A percentile compares a stretch with the other conserved stretches of the same genome.
These are phyloP conservation scores for Blastobotrys buckinghamii DNA, from an alignment of 1,139 yeast species.

Conservation along the genomic window DNA sequence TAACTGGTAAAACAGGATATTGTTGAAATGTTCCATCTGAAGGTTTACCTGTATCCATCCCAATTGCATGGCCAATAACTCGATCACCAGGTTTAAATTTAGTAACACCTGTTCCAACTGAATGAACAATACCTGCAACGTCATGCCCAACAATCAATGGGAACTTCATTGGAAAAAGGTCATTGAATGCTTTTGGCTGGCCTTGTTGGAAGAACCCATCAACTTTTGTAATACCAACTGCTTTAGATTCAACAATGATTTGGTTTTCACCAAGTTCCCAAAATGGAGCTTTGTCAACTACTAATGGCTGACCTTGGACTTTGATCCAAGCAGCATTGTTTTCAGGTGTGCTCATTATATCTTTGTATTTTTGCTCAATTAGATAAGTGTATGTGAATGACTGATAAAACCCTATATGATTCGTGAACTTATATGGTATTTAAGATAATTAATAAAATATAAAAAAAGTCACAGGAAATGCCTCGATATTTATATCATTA, in stretches of 20 bases:
- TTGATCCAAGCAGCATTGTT: neutral
- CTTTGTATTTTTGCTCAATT: too few species aligned
- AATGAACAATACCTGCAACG: constrained; percentile 51
- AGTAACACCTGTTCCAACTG: constrained; percentile 50
- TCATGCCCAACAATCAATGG: constrained; percentile 32
- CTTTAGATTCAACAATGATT: constrained; percentile 49
- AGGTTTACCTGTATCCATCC: neutral
- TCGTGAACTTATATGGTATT: too few species aligned
- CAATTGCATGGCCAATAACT: constrained; percentile 27
- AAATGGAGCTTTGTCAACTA: neutral
- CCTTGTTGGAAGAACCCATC: constrained; percentile 61
- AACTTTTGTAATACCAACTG: constrained; percentile 66
- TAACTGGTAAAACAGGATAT: constrained; percentile 34
- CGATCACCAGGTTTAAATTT: constrained; percentile 49
- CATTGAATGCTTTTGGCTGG: constrained; percentile 29
- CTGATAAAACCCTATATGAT: too few species aligned
- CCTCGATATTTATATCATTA: too few species aligned
- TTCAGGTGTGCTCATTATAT: neutral
- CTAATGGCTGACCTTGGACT: neutral
- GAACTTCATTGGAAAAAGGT: constrained; percentile 41
- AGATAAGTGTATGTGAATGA: too few species aligned
- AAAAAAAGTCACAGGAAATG: too few species aligned
- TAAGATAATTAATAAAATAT: too few species aligned
- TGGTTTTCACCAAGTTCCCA: constrained; percentile 29
- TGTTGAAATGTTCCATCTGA: constrained; percentile 45